Conservation (phyloP, 805 yeast species). For the Candida awuae region DNA sequence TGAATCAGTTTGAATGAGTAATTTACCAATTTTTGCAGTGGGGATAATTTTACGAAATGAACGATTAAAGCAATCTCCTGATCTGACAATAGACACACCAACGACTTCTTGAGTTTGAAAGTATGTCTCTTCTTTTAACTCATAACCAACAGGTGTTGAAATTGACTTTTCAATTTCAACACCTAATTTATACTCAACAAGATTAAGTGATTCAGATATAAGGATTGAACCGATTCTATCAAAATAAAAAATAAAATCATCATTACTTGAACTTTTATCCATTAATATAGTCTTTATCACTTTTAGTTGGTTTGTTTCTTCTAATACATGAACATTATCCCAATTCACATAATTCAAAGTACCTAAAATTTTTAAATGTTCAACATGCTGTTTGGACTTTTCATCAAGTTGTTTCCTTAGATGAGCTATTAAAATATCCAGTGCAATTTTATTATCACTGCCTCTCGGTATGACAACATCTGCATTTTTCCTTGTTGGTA, state of each 20-base stretch:
- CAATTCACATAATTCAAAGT: slow-evolving; percentile 27
- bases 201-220: slow-evolving; percentile 60
- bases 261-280: slow-evolving; percentile 45
- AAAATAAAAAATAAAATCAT: slow-evolving; percentile 80
- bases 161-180: slow-evolving; percentile 6
- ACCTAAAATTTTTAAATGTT: slow-evolving; percentile 54
- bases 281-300: slow-evolving; percentile 69
- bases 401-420: slow-evolving; percentile 59
- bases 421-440: slow-evolving; percentile 71
- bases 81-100: slow-evolving; percentile 75
- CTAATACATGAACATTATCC: slow-evolving; percentile 32
- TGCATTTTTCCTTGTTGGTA: slow-evolving; percentile 70
- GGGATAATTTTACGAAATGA: slow-evolving; percentile 73
- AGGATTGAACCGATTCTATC: slow-evolving; percentile 71
- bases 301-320: slow-evolving; percentile 54
- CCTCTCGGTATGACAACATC: slow-evolving; percentile 91
- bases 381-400: slow-evolving; percentile 63
- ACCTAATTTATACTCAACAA: slow-evolving; percentile 33
- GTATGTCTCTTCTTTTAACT: slow-evolving; percentile 21
- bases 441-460: slow-evolving; percentile 72
- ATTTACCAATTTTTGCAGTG: slow-evolving; percentile 70
- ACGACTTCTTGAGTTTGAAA: slow-evolving; percentile 41
- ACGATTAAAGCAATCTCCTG: slow-evolving; percentile 87
- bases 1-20: slow-evolving; percentile 81
- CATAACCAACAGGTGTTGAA: slow-evolving; percentile 36